Conservation (phyloP, 805 yeast species). For the Saturnispora mendoncae region DNA sequence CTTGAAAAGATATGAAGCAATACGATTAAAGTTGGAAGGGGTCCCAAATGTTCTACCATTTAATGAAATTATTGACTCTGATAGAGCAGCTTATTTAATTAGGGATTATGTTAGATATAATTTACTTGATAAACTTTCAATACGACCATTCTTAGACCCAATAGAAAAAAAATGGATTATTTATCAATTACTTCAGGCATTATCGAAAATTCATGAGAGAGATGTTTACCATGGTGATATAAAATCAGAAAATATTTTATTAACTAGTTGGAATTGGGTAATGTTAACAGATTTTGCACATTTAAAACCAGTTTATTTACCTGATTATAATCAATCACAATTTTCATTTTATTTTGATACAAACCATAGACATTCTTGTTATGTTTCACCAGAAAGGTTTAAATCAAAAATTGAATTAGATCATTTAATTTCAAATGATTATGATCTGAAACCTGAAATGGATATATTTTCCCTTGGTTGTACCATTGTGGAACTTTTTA, state of each 20-base stretch:
- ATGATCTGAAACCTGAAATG: constrained; percentile 49
- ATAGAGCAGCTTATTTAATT: constrained; percentile 82
- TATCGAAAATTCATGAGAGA: constrained; percentile 53
- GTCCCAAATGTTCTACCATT: constrained; percentile 64
- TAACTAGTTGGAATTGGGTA: constrained; percentile 86
- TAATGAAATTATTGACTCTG: constrained; percentile 70
- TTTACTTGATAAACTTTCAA: constrained; percentile 77
- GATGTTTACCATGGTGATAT: constrained; percentile 81
- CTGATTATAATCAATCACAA: constrained; percentile 89
- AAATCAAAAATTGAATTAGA: constrained; percentile 22
- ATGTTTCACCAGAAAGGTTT: constrained; percentile 92
- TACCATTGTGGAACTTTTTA: constrained; percentile 78
- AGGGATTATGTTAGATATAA: constrained; percentile 74
- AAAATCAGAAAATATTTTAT: constrained; percentile 79
- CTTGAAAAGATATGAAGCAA: constrained; percentile 26
- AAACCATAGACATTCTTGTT: constrained; percentile 77
- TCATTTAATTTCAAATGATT: constrained; percentile 14
- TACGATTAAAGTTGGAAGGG: constrained; percentile 35
- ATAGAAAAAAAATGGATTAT: constrained; percentile 79
- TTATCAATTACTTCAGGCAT: constrained; percentile 63
- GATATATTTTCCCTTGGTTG: constrained; percentile 83
- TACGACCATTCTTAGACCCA: constrained; percentile 77
- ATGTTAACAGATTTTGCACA: constrained; percentile 75
- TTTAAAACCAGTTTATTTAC: constrained; percentile 75
- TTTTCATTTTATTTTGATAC: constrained; percentile 90